Conservation (phyloP, 2,329 filamentous ascomycete species). For the Clonostachys chloroleuca region DNA sequence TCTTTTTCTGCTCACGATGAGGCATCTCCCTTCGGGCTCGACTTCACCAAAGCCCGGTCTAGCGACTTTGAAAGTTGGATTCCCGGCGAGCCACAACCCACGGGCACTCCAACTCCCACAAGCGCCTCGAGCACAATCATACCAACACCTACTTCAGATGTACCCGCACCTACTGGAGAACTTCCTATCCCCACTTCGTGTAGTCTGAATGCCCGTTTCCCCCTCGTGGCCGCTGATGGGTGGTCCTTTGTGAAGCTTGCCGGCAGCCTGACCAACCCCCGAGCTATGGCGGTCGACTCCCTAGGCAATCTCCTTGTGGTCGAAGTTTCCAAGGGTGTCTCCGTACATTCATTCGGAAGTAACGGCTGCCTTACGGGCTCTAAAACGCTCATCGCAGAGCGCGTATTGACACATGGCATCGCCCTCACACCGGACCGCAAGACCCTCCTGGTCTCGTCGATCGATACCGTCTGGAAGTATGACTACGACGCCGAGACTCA, state of each 20-base stretch:
- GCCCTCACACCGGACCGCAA: constrained; percentile 29
- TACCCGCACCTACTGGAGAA: not conserved
- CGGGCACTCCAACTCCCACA: not conserved
- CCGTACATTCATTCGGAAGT: constrained; percentile 30
- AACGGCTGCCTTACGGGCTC: constrained; percentile 33
- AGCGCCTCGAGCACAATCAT: not conserved
- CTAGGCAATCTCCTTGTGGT: constrained; percentile 30
- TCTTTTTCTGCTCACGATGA: constrained; percentile 36
- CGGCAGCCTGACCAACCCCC: constrained; percentile 24
- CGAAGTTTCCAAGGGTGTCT: constrained; percentile 26
- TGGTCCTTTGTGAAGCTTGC: constrained; percentile 33
- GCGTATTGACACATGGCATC: constrained; percentile 31
- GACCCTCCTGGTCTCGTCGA: constrained; percentile 30
- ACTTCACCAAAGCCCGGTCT: constrained; percentile 23
- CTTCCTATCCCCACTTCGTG: constrained; percentile 1
- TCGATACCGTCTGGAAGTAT: constrained; percentile 47
- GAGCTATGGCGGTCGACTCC: constrained; percentile 27
- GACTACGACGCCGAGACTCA: constrained; percentile 45
- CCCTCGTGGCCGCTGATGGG: constrained; percentile 21
- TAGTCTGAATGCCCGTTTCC: constrained; percentile 10
- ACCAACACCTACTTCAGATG: not conserved
- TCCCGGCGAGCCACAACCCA: not conserved
- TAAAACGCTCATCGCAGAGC: constrained; percentile 24
- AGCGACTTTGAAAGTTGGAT: constrained; percentile 18
- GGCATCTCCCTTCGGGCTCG: constrained; percentile 33